Percentiles rank a stretch among this genome's conserved stretches.
These are phyloP conservation scores for Pestalotiopsis sp. DNA, from an alignment of 2,329 filamentous ascomycete species.

Conservation along the genomic window DNA sequence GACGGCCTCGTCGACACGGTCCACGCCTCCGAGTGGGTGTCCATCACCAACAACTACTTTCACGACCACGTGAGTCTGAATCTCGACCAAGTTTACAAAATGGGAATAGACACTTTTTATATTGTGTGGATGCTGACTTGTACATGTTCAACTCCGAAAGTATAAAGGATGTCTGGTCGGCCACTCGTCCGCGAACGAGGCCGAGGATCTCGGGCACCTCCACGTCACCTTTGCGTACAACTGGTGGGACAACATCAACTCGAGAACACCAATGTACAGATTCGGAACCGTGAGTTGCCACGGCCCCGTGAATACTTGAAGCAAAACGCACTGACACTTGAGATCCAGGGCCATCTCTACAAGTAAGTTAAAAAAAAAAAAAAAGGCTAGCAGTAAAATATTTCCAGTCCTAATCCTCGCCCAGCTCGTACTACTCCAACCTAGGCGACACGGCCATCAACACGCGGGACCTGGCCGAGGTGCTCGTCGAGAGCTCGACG, in stretches of 20 bases:
- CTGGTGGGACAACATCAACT: constrained; percentile 67
- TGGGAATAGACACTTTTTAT: background rate
- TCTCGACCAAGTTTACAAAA: background rate
- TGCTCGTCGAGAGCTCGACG: constrained; percentile 52
- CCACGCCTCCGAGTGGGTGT: constrained; percentile 65
- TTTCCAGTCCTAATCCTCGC: background rate
- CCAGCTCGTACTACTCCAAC: constrained; percentile 21
- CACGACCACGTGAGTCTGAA: constrained; percentile 46
- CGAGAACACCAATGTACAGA: constrained; percentile 63
- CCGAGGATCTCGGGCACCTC: constrained; percentile 63
- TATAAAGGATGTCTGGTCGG: constrained; percentile 45
- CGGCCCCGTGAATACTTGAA: constrained; percentile 53
- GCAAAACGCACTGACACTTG: background rate
- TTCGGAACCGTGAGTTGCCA: constrained; percentile 58
- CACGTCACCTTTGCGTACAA: constrained; percentile 70
- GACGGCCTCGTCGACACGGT: constrained; percentile 68
- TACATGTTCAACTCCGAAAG: background rate
- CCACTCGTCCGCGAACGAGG: constrained; percentile 60
- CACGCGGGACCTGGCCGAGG: constrained; percentile 52
- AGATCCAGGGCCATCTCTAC: background rate
- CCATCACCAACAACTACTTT: constrained; percentile 44
- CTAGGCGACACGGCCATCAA: constrained; percentile 53
- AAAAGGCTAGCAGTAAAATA: background rate
- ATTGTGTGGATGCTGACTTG: background rate
- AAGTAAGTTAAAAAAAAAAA: background rate